phyloP scores from a whole-genome alignment of 805 yeast species.

The Kodamaea restingae region DNA sequence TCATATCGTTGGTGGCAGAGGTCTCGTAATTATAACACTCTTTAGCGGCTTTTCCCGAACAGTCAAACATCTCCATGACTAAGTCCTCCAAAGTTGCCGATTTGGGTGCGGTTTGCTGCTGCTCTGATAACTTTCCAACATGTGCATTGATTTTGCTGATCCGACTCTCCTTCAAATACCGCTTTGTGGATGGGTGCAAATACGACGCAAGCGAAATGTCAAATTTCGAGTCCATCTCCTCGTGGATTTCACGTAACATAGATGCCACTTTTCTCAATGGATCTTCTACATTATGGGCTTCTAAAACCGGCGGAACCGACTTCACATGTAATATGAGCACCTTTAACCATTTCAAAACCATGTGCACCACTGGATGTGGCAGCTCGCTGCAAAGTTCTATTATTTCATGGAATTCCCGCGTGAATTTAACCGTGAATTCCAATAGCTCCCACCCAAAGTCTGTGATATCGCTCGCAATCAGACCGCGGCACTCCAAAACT shows the following conservation, averaged over 20 bases:
- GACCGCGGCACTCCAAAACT: neutral
- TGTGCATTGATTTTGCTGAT: conserved; percentile 12
- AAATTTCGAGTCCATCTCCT: conserved; percentile 12
- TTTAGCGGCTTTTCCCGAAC: conserved; percentile 23
- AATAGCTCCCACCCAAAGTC: conserved; percentile 16
- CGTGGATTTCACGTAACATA: conserved; percentile 12
- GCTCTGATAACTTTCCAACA: conserved; percentile 6
- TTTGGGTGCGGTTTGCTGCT: neutral
- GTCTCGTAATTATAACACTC: conserved; percentile 26
- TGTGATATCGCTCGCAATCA: conserved; percentile 2
- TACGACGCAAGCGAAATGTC: conserved; percentile 16
- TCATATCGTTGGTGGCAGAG: conserved; percentile 15
- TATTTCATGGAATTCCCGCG: conserved; percentile 13
- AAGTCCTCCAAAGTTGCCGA: conserved; percentile 15
- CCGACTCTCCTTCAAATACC: conserved; percentile 17
- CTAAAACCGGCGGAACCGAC: conserved; percentile 6
- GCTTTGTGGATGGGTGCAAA: conserved; percentile 23
- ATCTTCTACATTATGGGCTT: conserved; percentile 3
- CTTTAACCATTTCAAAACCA: conserved; percentile 22
- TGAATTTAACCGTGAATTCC: conserved; percentile 12
- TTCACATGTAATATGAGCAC: conserved; percentile 17
- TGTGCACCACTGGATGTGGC: conserved; percentile 15
- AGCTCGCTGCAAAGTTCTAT: conserved; percentile 7
- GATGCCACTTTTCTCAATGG: conserved; percentile 9
- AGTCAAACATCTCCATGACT: conserved; percentile 23